Evolutionary conservation across 2,329 filamentous ascomycete species (phyloP), one percentile per base, ranked within the genome.

Genomic region (Alternaria gansuensis): DNA sequence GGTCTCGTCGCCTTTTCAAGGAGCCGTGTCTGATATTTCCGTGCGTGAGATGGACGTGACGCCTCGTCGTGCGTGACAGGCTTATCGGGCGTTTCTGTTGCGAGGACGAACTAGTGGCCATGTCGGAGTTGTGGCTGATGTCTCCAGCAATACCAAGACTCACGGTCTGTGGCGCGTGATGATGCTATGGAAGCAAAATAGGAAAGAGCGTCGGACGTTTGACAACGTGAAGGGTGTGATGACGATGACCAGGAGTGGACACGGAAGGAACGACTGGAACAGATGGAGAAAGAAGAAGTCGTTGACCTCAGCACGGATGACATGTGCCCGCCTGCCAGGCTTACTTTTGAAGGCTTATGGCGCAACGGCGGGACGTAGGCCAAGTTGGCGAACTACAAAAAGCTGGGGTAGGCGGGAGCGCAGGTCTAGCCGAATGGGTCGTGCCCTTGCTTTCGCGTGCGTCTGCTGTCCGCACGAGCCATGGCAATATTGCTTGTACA

Each of bases 341-440:
- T 57, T 45, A 39, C 31, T 57, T 33, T 51, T 54, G 48, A 37
- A 29, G 33, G 51, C 26, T 17, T 17, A 45, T 57, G 37, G 55
- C 55, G 55, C 43, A 57, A 57, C 50, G 55, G 43, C 36, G 31
- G 44, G 31, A 24, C 23, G 44, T 36, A 34, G 31, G 44, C 44
- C 21, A 41, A 28, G 50, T 57, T 46, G 49, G 54, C 54, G 41
- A 48, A 36, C 33, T 23, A 34, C 33, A 39, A 39, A 57, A 57
- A 57, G 50, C 55, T 57, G 55, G 55, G 55, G 55, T 51, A 50
- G 37, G 36, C 54, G 26, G 40, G 48, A 53, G 28, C 34, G 51
- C 26, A 51, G 44, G 46, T 13, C 37, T 56, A 56, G 54, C 54
- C 54, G 54, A 56, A 56, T 49, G 46, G 50, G 44, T 17, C 5